A percentile compares a stretch with the other conserved stretches of the same genome.
Evolutionary conservation across 139 green algal genomes (phyloP).

Genomic region (Closterium sp.): DNA sequence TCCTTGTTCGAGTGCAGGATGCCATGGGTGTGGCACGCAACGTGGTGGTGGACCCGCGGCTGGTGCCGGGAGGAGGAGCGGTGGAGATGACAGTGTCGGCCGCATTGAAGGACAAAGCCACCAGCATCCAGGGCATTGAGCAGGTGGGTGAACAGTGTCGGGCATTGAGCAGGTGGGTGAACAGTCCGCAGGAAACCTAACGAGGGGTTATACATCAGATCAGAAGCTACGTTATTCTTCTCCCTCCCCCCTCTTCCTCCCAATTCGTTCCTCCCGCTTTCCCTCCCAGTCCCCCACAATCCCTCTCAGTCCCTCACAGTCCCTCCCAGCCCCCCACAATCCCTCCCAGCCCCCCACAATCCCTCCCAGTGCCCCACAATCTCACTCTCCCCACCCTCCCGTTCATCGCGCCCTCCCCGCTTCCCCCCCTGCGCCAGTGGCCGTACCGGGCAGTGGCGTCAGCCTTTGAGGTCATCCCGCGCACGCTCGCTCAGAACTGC

Average conservation of each 20-base stretch:
- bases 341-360: no score
- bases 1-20: slow-evolving; percentile 66
- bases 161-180: not conserved
- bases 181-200: no score
- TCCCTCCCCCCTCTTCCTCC: no score
- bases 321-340: no score
- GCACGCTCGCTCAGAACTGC: slow-evolving; percentile 97
- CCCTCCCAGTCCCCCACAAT: no score
- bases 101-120: slow-evolving; percentile 62
- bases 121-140: slow-evolving; percentile 61
- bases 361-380: not conserved
- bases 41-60: slow-evolving; percentile 82
- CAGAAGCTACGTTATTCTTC: no score
- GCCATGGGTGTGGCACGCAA: slow-evolving; percentile 98
- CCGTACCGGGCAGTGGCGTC: slow-evolving; percentile 59
- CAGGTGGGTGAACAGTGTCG: slow-evolving; percentile 19
- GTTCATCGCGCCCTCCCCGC: no score
- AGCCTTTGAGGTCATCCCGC: slow-evolving; percentile 96
- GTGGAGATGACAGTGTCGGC: slow-evolving; percentile 93
- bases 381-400: no score
- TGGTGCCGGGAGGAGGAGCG: slow-evolving; percentile 91
- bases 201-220: no score
- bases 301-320: no score
- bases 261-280: no score
- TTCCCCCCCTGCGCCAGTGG: slow-evolving; percentile 54